Evolutionary conservation across 1,284 basidiomycete genomes (phyloP), one percentile per base, ranked within the genome.

Genomic region (Ceratobasidium sp.): DNA sequence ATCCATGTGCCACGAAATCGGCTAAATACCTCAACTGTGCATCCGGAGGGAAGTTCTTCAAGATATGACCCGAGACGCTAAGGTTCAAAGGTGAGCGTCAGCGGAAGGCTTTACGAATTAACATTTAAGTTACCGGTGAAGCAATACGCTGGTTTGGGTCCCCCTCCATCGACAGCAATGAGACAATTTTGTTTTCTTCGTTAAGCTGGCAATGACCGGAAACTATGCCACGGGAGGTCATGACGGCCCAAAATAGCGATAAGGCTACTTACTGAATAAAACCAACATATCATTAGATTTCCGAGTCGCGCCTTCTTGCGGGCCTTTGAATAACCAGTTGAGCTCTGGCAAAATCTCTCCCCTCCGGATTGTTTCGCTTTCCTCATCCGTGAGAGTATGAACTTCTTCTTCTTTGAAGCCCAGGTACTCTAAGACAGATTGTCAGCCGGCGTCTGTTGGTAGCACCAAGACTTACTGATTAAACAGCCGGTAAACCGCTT

Each of bases 401-500:
- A 67, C 37, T 19, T 52, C 49, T 51, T 46, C 15, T n/a, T 13
- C 19, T 44, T 22, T 8, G 40, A 65, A 44, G 13, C 43, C 22
- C 11, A 43, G 19, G 46, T 43, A 15, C 0, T n/a, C 43, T 43
- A 7, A 19, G 43, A 46, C 19, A 8, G 15, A n/a, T 65, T 15
- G n/a, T 7, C 62, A 15, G 25, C 13, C 46, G 22, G 8, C 6
- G 43, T 22, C 17, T 65, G 37, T 15, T 43, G 43, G 62, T 54
- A 25, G 52, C 25, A 9, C 22, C 8, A 25, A 54, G n/a, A 34
- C 65, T 25, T 52, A 67, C 65, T 2, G 25, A 11, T 49, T 7
- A 69, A 52, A 25, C 67, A 69, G 3, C 52, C 22, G n/a, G n/a
- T 13, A 32, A 69, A 69, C 7, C 37, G 29, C 52, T 57, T 44